Evolutionary conservation across 176 grass and related monocot species (phyloP).

Genomic region (Pharus latifolius): DNA sequence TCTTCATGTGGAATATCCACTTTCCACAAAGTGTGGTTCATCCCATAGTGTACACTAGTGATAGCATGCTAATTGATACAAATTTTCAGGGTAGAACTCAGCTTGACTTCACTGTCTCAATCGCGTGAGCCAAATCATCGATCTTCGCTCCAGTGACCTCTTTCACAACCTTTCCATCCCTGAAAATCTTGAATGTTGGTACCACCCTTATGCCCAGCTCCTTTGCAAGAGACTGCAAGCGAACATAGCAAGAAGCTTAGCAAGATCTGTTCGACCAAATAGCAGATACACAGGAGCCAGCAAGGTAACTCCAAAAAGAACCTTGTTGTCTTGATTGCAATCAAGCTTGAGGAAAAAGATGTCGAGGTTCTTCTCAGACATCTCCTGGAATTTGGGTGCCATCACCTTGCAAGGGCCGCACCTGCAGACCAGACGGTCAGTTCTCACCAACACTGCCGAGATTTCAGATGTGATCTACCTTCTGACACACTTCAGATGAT

Average conservation of each 20-base stretch:
- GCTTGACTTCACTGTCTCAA: slow-evolving; percentile 56
- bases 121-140: slow-evolving; percentile 55
- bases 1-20: slow-evolving; percentile 11
- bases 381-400: slow-evolving; percentile 66
- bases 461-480: too few relatives aligned
- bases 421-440: slow-evolving; percentile 29
- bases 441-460: not conserved
- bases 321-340: slow-evolving; percentile 94
- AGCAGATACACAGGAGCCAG: not conserved
- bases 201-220: slow-evolving; percentile 81
- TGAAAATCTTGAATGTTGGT: slow-evolving; percentile 93
- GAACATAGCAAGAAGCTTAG: slow-evolving; percentile 12
- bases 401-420: slow-evolving; percentile 96
- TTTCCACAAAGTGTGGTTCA: slow-evolving; percentile 15
- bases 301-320: slow-evolving; percentile 2
- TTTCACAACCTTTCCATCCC: slow-evolving; percentile 70
- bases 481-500: too few relatives aligned
- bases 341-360: slow-evolving; percentile 94
- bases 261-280: not conserved
- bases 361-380: slow-evolving; percentile 81
- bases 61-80: slow-evolving; percentile 7
- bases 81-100: slow-evolving; percentile 30
- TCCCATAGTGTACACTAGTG: slow-evolving; percentile 22
- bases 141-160: slow-evolving; percentile 89
- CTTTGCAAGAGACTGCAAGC: slow-evolving; percentile 70